Base-by-base conservation (phyloP, 176 grass and related monocot genomes). In the Musa beccarii region DNA sequence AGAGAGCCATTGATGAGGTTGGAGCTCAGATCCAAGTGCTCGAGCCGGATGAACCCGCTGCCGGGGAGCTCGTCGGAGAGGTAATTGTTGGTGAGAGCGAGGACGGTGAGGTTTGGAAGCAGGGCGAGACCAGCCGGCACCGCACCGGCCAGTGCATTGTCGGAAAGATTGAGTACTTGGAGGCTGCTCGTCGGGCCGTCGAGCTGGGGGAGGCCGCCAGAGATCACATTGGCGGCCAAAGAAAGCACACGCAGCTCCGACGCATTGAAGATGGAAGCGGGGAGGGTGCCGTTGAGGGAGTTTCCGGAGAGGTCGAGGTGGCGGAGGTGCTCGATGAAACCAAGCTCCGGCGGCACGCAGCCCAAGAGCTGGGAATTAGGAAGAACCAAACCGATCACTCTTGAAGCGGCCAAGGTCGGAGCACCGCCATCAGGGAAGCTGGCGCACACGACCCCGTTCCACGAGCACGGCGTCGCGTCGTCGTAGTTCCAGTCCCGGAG, bases 271-370 rank as follows among this genome's bases (percentile, higher is more conserved):
- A 96, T 82, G 52, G 83, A 83, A 10, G 10, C 25, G 2, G 89
- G 81, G 23, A 96, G 20, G 52, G 76, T 86, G 62, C 87, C 93
- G 77, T 86, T 92, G 21, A 96, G 88, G 52, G 78, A 75, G 70
- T 96, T 96, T 13, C 93, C 85, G 54, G 93, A 96, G 78, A 96
- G 87, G 71, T 96, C 93, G 56, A 96, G 87, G 82, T 90, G 85
- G 52, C 77, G 89, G 65, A 96, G 93, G 79, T 88, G 87, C 77
- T 92, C 88, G 49, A 96, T 5, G 62, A 83, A 68, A 52, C 83
- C 89, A 10, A 96, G 78, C 52, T 96, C 81, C 6, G 79, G n/a
- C 0, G 87, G 81, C 15, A 96, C 67, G 76, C 87, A 65, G 2
- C 93, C 93, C 3, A 83, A 83, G 8, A 96, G 87, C 73, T 88